Percentiles rank a stretch among this genome's conserved stretches.
phyloP scores from a whole-genome alignment of 2,329 filamentous ascomycete genomes.

The Onygenales sp. region DNA sequence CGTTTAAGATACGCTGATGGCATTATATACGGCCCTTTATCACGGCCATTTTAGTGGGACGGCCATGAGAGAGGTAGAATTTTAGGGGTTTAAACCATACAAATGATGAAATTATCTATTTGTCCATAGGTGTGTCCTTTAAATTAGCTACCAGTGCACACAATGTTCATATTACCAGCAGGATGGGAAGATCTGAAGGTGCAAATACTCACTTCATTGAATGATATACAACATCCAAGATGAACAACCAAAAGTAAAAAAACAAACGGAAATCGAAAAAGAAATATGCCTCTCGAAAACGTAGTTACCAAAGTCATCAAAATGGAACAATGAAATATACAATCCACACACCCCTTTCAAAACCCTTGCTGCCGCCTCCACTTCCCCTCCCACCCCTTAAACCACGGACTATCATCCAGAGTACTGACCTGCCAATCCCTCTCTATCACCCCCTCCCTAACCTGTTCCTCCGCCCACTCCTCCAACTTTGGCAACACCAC shows the following conservation, averaged over 20 bases:
- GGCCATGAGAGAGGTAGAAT: no score
- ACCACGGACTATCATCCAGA: conserved; percentile 66
- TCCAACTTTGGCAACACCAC: conserved; percentile 57
- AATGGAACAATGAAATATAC: conserved; percentile 1
- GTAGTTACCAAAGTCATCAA: neutral
- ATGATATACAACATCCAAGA: no score
- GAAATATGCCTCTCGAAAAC: neutral
- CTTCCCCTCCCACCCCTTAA: conserved; percentile 65
- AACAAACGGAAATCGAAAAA: neutral
- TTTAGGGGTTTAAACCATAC: no score
- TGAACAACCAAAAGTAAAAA: neutral
- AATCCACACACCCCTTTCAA: conserved; percentile 16
- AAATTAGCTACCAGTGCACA: no score
- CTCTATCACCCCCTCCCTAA: conserved; percentile 50
- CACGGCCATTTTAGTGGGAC: no score
- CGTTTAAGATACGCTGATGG: no score
- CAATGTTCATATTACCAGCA: no score
- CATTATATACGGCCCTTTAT: no score
- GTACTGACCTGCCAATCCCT: conserved; percentile 58
- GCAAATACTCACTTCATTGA: no score
- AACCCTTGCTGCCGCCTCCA: conserved; percentile 59
- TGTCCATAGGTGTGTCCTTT: no score
- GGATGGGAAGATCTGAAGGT: no score
- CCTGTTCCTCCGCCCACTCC: conserved; percentile 57
- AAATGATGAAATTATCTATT: no score